Conservation (phyloP, 169 alveolate genomes). For the Cryptosporidium meleagridis region DNA sequence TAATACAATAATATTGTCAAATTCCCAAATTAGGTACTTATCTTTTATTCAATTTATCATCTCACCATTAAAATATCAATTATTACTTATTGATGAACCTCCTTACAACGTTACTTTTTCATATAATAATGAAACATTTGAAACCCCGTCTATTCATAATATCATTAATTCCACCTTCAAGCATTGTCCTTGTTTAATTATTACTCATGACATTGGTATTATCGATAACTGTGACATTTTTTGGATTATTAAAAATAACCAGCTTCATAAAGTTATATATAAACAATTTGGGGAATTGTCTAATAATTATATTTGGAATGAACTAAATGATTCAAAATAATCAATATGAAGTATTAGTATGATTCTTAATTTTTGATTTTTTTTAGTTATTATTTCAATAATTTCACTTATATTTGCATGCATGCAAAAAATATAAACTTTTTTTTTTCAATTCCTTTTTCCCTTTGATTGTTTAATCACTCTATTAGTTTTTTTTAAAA, state of each 20-base stretch:
- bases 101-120: constrained; percentile 74
- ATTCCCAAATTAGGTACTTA: constrained; percentile 81
- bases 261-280: constrained; percentile 14
- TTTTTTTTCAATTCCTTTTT: no score
- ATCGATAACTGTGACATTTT: constrained; percentile 4
- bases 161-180: constrained; percentile 2
- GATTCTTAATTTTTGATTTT: neutral
- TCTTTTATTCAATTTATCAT: constrained; percentile 79
- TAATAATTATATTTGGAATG: constrained; percentile 1
- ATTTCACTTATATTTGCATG: no score
- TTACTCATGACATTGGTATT: constrained; percentile 26
- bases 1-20: constrained; percentile 40
- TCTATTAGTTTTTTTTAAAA: no score
- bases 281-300: neutral
- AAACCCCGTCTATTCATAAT: neutral
- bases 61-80: constrained; percentile 78
- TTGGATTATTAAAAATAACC: constrained; percentile 48
- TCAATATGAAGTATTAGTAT: neutral
- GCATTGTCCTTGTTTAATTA: constrained; percentile 44
- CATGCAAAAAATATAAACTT: no score
- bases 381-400: no score
- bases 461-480: no score
- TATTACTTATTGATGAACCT: constrained; percentile 84
- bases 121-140: neutral
- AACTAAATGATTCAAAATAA: neutral